These are phyloP conservation scores for Leccinum incarnatum DNA, from an alignment of 768 basidiomycete genomes.

Conservation along the genomic window DNA sequence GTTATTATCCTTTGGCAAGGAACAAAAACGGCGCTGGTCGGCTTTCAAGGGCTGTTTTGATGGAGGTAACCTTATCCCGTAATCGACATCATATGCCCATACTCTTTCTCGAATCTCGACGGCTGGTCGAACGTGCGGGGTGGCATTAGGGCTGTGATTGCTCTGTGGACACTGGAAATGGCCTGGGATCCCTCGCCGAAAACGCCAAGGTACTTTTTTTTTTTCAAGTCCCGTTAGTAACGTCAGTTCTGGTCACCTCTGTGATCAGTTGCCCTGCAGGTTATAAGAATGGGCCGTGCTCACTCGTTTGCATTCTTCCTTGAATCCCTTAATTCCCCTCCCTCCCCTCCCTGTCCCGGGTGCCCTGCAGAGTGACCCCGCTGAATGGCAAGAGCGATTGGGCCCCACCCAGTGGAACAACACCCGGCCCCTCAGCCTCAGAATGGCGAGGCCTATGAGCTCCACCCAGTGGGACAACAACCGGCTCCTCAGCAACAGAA, in stretches of 20 bases:
- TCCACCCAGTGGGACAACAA: not conserved
- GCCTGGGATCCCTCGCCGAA: not conserved
- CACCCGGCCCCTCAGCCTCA: not conserved
- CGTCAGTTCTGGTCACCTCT: not conserved
- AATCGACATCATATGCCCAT: not conserved
- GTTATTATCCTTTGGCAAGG: not conserved
- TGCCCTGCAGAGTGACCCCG: not conserved
- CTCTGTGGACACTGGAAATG: not conserved
- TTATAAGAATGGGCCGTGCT: not conserved
- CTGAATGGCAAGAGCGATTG: not conserved
- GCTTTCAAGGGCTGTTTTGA: not conserved
- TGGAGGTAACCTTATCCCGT: not conserved
- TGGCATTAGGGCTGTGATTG: not conserved
- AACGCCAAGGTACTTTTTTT: not conserved
- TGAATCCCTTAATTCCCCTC: not conserved
- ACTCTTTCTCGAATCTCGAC: not conserved
- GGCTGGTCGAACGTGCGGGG: not conserved
- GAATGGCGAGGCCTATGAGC: not conserved
- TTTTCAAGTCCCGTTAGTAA: not conserved
- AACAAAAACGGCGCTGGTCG: not conserved
- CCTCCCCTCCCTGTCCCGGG: not conserved
- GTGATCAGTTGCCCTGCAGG: not conserved
- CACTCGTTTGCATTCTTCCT: not conserved
- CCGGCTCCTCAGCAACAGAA: not conserved
- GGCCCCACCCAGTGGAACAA: not conserved